Evolutionary conservation across 2,329 filamentous ascomycete species (phyloP).

Genomic region (Coniochaeta sp.): DNA sequence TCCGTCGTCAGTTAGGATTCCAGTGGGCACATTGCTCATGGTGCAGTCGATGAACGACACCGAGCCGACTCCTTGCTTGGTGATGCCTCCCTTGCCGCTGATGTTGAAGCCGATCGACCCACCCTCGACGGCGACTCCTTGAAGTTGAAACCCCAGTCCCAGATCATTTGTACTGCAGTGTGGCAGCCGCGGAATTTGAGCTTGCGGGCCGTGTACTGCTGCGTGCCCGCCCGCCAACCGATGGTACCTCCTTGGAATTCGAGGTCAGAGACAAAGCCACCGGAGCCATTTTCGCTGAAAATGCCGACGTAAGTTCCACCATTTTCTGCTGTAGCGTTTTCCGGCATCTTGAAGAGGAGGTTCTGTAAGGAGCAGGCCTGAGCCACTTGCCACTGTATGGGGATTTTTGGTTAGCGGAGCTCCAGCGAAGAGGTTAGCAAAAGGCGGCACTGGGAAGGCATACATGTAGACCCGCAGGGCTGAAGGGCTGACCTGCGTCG

Average conservation of each 20-base stretch:
- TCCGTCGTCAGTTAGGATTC: conserved; percentile 6
- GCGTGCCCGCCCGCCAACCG: not conserved
- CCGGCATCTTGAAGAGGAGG: conserved; percentile 1
- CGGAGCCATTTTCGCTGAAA: conserved; percentile 7
- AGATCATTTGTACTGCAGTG: conserved; percentile 49
- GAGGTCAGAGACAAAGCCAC: conserved; percentile 4
- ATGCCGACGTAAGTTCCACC: conserved; percentile 3
- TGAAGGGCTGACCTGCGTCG: not conserved
- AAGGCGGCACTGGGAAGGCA: not conserved
- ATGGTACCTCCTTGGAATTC: conserved; percentile 3
- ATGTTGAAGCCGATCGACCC: conserved; percentile 17
- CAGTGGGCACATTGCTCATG: conserved; percentile 14
- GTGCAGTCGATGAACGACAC: conserved; percentile 43
- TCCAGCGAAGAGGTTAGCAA: not conserved
- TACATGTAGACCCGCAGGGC: conserved; percentile 3
- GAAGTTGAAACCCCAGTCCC: conserved; percentile 47
- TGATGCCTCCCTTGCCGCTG: conserved; percentile 21
- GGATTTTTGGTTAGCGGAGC: not conserved
- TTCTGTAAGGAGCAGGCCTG: conserved; percentile 3
- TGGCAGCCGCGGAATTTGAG: conserved; percentile 42
- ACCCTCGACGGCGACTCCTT: conserved; percentile 13
- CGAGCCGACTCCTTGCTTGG: conserved; percentile 16
- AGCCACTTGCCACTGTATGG: not conserved
- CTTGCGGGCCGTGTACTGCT: conserved; percentile 44
- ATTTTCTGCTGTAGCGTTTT: not conserved